A percentile compares a stretch with the other conserved stretches of the same genome.
Evolutionary conservation across 2,329 filamentous ascomycete genomes (phyloP).

Genomic region (Verticillium longisporum): DNA sequence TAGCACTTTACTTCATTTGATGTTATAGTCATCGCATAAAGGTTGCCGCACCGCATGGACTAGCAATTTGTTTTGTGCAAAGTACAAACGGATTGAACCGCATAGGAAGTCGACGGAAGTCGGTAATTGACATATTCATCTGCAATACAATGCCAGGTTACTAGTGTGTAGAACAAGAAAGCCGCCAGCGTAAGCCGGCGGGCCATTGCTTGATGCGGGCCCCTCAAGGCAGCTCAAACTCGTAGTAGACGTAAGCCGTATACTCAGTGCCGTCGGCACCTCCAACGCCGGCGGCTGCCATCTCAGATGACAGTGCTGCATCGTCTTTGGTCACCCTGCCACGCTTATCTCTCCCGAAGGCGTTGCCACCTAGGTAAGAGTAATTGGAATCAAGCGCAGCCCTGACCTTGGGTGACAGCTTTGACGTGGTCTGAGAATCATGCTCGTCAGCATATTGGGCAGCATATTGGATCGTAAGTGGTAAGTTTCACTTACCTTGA

Average conservation of each 20-base stretch:
- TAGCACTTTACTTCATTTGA: not conserved
- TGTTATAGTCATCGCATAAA: not conserved
- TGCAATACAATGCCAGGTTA: not conserved
- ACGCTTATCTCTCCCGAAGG: slow-evolving; percentile 89
- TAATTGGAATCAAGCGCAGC: slow-evolving; percentile 75
- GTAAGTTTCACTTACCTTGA: slow-evolving; percentile 60
- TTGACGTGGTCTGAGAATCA: slow-evolving; percentile 67
- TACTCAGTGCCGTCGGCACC: slow-evolving; percentile 75
- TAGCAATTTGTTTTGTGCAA: too few relatives aligned
- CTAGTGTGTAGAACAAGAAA: not conserved
- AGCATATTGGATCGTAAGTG: not conserved
- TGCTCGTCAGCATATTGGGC: slow-evolving; percentile 1
- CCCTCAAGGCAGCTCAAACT: slow-evolving; percentile 67
- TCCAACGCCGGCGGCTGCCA: slow-evolving; percentile 66
- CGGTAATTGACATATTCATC: not conserved
- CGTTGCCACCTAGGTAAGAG: slow-evolving; percentile 90
- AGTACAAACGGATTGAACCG: not conserved
- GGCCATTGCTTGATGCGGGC: not conserved
- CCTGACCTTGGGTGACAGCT: slow-evolving; percentile 73
- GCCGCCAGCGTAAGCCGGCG: not conserved
- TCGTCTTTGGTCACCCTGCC: slow-evolving; percentile 90
- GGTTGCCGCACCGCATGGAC: not conserved
- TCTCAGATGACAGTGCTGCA: slow-evolving; percentile 67
- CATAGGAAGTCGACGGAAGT: not conserved
- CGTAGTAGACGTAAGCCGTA: slow-evolving; percentile 94